Evolutionary conservation across 805 yeast species (phyloP), one percentile per base, ranked within the genome.

Genomic region (Lachancea sp.): DNA sequence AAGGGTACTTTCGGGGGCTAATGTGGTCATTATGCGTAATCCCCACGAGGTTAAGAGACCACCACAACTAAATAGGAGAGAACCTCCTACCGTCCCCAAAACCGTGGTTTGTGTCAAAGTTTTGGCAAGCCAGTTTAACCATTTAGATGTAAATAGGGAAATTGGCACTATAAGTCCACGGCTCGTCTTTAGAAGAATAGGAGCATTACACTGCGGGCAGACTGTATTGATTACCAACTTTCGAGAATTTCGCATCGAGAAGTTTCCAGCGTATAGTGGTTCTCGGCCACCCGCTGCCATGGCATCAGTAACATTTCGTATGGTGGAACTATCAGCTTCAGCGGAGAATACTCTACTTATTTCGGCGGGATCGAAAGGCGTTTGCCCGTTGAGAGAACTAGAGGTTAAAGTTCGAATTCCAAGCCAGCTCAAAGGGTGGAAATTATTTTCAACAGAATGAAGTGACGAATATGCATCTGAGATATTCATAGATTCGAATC

Each of bases 201-300:
- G 45, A 2, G 51, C 30, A 36, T 49, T 48, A 45, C 66, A 61
- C 36, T 60, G 66, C 5, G 66, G 66, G 38, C 66, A 61, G 12
- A 34, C 38, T 5, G 55, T 8, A 67, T 49, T 40, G 17, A 40
- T 40, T 18, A 40, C 39, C 7, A 40, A 29, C 29, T 35, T 40
- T 8, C 40, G 39, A 2, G 43, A 40, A 3, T 25, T 23, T 13
- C 36, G 30, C 8, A 29, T 26, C 5, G 33, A n/a, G 12, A 11
- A 18, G 15, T 17, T 13, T 13, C 13, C 33, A 18, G 23, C 23
- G 18, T 17, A 18, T 6, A 18, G 28, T 9, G 13, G 7, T 17
- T 40, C 40, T 15, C 28, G 30, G 18, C 36, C 36, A 34, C 43
- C 43, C 17, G 35, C 40, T 6, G 36, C 19, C 43, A 40, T 40